Conservation (phyloP, 2,329 filamentous ascomycete genomes). For the Pezizomycotina sp. region DNA sequence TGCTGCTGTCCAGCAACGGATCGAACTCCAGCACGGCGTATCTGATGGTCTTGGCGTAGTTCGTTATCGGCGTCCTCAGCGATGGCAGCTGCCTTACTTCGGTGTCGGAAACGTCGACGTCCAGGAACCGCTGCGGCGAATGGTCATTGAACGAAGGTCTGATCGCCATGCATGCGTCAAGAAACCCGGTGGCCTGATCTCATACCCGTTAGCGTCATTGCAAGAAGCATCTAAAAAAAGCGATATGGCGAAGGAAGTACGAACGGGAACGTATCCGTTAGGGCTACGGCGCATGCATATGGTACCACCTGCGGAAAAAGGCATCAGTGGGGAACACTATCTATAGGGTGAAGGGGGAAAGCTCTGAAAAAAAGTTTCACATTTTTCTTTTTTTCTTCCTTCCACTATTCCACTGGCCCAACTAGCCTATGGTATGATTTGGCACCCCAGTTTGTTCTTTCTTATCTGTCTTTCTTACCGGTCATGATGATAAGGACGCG, state of each 20-base stretch:
- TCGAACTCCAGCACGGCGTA: conserved; percentile 75
- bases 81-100: conserved; percentile 31
- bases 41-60: conserved; percentile 60
- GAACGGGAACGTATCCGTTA: conserved; percentile 63
- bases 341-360: neutral
- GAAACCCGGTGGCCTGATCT: conserved; percentile 43
- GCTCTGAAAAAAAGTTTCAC: too few species aligned
- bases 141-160: conserved; percentile 74
- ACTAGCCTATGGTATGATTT: neutral
- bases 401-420: neutral
- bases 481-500: conserved; percentile 82
- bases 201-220: neutral
- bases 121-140: conserved; percentile 40
- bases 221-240: neutral
- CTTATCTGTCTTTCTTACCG: conserved; percentile 31
- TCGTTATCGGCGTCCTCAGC: conserved; percentile 23
- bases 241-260: conserved; percentile 22
- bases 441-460: neutral
- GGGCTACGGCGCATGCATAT: conserved; percentile 81
- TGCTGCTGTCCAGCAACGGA: conserved; percentile 73
- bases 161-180: conserved; percentile 66
- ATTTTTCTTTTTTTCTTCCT: neutral
- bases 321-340: conserved; percentile 7
- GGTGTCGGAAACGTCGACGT: conserved; percentile 38
- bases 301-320: conserved; percentile 39